phyloP scores from a whole-genome alignment of 129 eudicot species.

The Daucus carota region DNA sequence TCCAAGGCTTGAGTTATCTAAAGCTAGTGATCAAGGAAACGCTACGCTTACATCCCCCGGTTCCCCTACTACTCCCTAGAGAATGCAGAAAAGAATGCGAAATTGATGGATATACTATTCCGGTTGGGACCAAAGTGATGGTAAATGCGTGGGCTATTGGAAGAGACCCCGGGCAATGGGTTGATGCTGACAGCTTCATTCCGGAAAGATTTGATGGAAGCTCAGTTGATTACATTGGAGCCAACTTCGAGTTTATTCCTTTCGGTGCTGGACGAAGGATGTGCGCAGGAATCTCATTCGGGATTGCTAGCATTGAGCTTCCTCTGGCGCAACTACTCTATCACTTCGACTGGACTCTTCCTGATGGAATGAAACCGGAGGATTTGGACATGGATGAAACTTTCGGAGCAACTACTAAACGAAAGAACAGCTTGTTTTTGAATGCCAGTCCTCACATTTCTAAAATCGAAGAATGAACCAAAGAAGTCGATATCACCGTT shows the following conservation, averaged over 20 bases:
- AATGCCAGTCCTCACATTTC: neutral
- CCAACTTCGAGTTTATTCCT: neutral
- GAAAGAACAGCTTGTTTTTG: neutral
- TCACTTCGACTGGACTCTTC: slow-evolving; percentile 6
- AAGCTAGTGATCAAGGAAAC: slow-evolving; percentile 2
- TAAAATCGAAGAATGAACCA: neutral
- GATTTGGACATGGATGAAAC: slow-evolving; percentile 4
- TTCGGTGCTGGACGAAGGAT: neutral
- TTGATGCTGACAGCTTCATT: slow-evolving; percentile 1
- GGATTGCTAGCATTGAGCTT: neutral
- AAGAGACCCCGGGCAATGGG: neutral
- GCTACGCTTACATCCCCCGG: neutral
- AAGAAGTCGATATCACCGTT: neutral
- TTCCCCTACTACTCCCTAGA: neutral
- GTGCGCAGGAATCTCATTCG: neutral
- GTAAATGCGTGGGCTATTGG: neutral
- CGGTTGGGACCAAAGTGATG: neutral
- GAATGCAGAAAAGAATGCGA: neutral
- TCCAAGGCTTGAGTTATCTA: neutral
- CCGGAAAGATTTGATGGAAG: neutral
- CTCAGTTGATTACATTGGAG: neutral
- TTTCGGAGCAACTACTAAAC: neutral
- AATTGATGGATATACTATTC: neutral
- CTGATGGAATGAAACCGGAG: neutral
- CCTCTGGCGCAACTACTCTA: slow-evolving; percentile 6